These are phyloP conservation scores for Cladosporium halotolerans DNA, from an alignment of 2,329 filamentous ascomycete species.

Conservation along the genomic window DNA sequence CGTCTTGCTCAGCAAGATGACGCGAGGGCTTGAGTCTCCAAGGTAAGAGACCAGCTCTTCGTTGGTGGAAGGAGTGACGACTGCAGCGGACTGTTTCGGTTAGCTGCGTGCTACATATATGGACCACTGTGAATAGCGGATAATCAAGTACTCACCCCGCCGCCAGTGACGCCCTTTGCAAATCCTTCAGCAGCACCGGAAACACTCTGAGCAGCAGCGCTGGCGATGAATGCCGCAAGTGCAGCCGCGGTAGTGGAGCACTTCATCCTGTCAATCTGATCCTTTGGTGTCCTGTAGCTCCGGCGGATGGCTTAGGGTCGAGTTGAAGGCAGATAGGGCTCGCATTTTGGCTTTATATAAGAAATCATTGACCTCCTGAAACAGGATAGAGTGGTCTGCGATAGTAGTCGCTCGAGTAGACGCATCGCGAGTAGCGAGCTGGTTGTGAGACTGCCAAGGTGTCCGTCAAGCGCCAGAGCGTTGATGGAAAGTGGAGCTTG, in stretches of 20 bases:
- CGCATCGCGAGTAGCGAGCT: neutral
- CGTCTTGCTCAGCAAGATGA: constrained; percentile 52
- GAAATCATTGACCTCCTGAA: too few relatives aligned
- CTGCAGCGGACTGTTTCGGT: constrained; percentile 45
- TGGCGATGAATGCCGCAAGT: constrained; percentile 18
- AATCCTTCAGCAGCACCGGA: constrained; percentile 42
- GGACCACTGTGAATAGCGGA: constrained; percentile 33
- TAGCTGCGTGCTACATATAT: neutral
- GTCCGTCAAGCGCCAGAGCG: neutral
- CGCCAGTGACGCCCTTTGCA: constrained; percentile 53
- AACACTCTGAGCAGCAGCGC: constrained; percentile 22
- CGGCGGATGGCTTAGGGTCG: too few relatives aligned
- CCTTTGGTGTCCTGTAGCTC: neutral
- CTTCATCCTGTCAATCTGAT: constrained; percentile 20
- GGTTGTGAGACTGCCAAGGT: neutral
- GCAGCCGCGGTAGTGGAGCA: constrained; percentile 16
- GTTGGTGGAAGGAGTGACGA: constrained; percentile 30
- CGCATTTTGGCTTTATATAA: neutral
- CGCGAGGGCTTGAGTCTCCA: constrained; percentile 46
- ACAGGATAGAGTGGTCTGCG: too few relatives aligned
- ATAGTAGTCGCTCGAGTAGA: too few relatives aligned
- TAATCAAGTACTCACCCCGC: constrained; percentile 46
- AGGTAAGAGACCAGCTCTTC: constrained; percentile 56
- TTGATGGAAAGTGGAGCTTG: constrained; percentile 1
- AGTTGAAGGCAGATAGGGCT: neutral